Evolutionary conservation across 2,329 filamentous ascomycete species (phyloP), one percentile per base, ranked within the genome.

Genomic region (Colletotrichum lini): DNA sequence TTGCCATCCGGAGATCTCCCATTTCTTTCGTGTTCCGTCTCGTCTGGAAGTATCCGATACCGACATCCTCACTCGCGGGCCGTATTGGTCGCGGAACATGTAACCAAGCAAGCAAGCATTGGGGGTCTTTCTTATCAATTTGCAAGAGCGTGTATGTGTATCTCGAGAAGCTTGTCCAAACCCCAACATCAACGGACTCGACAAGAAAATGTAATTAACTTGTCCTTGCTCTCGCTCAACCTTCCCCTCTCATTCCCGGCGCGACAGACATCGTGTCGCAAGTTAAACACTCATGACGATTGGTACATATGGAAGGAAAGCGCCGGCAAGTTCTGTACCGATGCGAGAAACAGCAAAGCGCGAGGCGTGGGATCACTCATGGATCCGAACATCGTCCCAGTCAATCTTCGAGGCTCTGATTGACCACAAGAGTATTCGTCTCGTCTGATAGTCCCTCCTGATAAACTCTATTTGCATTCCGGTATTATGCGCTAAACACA

Each of bases 231-330:
- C 26, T 40, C 30, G 45, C 45, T 16, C 13, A 6, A 13, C n/a
- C 5, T 50, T 12, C 13, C 10, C 30, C 7, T 23, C 35, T 21
- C 8, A n/a, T 16, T 16, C 26, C 4, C 13, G 1, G 18, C 13
- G 35, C 13, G 35, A 42, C 16, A 62, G 35, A 52, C 59, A 52
- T 4, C 8, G 15, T 26, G 59, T 62, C 59, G 23, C 59, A 52
- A 9, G 9, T 38, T 18, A 61, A 30, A 35, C 10, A 1, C 40
- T 26, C n/a, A 42, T 40, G 45, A 8, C 21, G 26, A 30, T 15
- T 26, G 26, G 26, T 23, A 18, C 26, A 38, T 16, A 35, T n/a
- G 8, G 35, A 18, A 42, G 8, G 21, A 12, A 26, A 13, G 18
- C 45, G 23, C 4, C 26, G 3, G 30, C 18, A 40, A 38, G 8